A percentile compares a stretch with the other conserved stretches of the same genome.
These are phyloP conservation scores for Lathyrus tuberosus DNA, from an alignment of 306 rosid species.

Conservation along the genomic window DNA sequence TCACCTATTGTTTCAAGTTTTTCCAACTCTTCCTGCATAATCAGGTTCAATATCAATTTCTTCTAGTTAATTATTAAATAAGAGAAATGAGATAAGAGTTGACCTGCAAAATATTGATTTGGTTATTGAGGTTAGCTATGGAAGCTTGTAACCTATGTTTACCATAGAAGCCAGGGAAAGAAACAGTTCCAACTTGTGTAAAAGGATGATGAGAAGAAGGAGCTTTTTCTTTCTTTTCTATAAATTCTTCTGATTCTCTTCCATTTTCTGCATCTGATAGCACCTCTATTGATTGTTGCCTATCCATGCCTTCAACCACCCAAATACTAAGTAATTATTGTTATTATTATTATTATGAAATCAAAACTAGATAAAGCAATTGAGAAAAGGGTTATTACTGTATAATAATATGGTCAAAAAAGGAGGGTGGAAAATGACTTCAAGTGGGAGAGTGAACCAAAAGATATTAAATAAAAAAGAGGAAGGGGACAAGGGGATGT, in stretches of 20 bases:
- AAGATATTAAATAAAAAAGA: constrained; percentile 32
- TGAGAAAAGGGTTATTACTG: neutral
- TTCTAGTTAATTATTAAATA: neutral
- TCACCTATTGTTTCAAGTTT: constrained; percentile 61
- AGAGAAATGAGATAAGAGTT: constrained; percentile 21
- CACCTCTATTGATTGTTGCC: constrained; percentile 9
- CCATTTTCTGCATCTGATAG: constrained; percentile 35
- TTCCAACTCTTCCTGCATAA: constrained; percentile 72
- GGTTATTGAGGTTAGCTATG: constrained; percentile 62
- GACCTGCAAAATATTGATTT: constrained; percentile 71
- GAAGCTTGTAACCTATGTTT: constrained; percentile 83
- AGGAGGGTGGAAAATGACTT: constrained; percentile 47
- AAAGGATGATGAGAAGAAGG: constrained; percentile 5
- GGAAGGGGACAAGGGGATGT: neutral
- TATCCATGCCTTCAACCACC: constrained; percentile 39
- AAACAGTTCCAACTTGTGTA: constrained; percentile 28
- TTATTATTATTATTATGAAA: neutral
- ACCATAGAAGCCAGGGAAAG: constrained; percentile 59
- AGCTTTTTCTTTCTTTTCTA: constrained; percentile 29
- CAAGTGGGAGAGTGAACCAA: constrained; percentile 38
- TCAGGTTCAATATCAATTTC: constrained; percentile 26
- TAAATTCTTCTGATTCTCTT: constrained; percentile 26
- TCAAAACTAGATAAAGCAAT: constrained; percentile 17
- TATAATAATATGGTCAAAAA: constrained; percentile 37
- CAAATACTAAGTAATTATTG: neutral